These are phyloP conservation scores for Spinacia oleracea DNA, from an alignment of 179 eudicot species.

Conservation along the genomic window DNA sequence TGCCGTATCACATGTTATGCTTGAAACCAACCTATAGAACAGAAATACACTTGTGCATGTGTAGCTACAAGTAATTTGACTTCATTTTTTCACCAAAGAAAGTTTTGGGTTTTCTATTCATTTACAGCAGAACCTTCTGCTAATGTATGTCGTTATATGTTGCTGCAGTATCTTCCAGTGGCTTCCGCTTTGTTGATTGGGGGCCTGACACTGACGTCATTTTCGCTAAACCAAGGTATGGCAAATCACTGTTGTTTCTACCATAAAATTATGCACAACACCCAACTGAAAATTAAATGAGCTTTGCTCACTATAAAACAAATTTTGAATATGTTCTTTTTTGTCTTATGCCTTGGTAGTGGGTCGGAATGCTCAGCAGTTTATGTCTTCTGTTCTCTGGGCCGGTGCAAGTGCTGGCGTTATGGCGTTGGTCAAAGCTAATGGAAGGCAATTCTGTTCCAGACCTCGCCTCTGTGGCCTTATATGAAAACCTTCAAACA, in stretches of 20 bases:
- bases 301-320: background rate
- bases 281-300: background rate
- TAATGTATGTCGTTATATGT: slow-evolving; percentile 7
- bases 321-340: background rate
- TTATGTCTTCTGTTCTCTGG: slow-evolving; percentile 63
- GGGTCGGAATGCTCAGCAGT: slow-evolving; percentile 62
- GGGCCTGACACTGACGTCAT: slow-evolving; percentile 69
- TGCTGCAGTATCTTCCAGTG: slow-evolving; percentile 77
- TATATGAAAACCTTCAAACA: slow-evolving; percentile 25
- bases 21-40: background rate
- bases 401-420: slow-evolving; percentile 82
- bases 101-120: background rate
- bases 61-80: background rate
- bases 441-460: slow-evolving; percentile 89
- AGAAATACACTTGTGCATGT: background rate
- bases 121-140: background rate
- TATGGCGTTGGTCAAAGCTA: slow-evolving; percentile 72
- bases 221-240: slow-evolving; percentile 76
- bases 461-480: slow-evolving; percentile 93
- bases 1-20: slow-evolving; percentile 1
- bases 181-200: slow-evolving; percentile 81
- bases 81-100: background rate
- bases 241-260: background rate
- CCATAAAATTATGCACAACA: background rate
- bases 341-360: slow-evolving; percentile 34